phyloP scores from a whole-genome alignment of 2,329 filamentous ascomycete genomes.

The Venturia pyrina region DNA sequence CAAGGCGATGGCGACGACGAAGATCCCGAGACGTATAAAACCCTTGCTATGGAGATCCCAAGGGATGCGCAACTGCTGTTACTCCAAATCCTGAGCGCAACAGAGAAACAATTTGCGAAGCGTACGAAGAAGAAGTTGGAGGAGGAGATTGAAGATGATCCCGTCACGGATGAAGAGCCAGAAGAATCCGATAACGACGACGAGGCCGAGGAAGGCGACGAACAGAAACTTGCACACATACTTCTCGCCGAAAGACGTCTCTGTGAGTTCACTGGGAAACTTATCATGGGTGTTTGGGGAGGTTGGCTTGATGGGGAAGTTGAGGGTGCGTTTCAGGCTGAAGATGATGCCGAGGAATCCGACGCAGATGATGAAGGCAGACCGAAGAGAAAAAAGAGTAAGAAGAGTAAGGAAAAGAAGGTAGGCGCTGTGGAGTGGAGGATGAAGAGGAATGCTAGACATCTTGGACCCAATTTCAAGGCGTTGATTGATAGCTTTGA shows the following conservation, averaged over 20 bases:
- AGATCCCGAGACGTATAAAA: constrained; percentile 42
- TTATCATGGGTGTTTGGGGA: constrained; percentile 13
- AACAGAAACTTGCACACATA: constrained; percentile 39
- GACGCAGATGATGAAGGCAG: constrained; percentile 35
- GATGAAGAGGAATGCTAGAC: constrained; percentile 67
- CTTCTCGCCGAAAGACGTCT: constrained; percentile 12
- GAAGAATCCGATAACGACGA: constrained; percentile 50
- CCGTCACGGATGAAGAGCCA: constrained; percentile 55
- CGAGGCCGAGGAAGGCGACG: constrained; percentile 37
- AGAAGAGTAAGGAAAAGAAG: constrained; percentile 36
- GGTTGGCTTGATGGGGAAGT: constrained; percentile 48
- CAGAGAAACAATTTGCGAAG: constrained; percentile 70
- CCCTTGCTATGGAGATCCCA: constrained; percentile 60
- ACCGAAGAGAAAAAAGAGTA: constrained; percentile 42
- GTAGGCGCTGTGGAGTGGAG: constrained; percentile 58
- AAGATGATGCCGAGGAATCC: constrained; percentile 41
- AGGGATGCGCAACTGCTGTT: constrained; percentile 54
- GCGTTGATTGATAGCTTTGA: constrained; percentile 77
- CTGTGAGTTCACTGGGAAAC: constrained; percentile 13
- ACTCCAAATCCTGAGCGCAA: constrained; percentile 64
- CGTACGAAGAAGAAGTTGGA: constrained; percentile 49
- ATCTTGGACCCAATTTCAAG: constrained; percentile 75
- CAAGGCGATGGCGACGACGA: constrained; percentile 21
- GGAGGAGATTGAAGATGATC: constrained; percentile 60
- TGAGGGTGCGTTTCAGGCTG: constrained; percentile 48